Evolutionary conservation across 441 rosid species (phyloP).

Genomic region (Daphne laureola): DNA sequence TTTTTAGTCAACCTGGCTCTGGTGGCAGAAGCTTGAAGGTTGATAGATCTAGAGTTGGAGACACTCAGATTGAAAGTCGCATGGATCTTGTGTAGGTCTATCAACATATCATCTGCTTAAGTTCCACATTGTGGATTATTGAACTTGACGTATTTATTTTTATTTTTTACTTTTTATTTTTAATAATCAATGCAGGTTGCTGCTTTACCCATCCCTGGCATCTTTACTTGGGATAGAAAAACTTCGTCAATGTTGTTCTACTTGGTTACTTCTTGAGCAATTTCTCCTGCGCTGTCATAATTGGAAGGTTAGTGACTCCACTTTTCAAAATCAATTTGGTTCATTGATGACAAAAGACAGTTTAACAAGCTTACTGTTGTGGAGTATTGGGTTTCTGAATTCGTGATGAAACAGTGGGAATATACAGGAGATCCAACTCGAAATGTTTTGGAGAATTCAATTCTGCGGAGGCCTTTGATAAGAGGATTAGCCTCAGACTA

Average conservation of each 20-base stretch:
- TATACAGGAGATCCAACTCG: slow-evolving; percentile 64
- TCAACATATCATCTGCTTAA: slow-evolving; percentile 11
- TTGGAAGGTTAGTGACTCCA: slow-evolving; percentile 68
- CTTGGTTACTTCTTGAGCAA: slow-evolving; percentile 96
- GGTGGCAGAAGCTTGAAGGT: slow-evolving; percentile 35
- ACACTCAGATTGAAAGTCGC: slow-evolving; percentile 67
- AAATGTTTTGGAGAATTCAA: slow-evolving; percentile 37
- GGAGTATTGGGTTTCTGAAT: slow-evolving; percentile 22
- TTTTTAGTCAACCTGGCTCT: slow-evolving; percentile 36
- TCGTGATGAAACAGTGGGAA: slow-evolving; percentile 79
- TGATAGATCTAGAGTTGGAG: slow-evolving; percentile 38
- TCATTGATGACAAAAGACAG: slow-evolving; percentile 2
- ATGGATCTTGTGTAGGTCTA: slow-evolving; percentile 89
- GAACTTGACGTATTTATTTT: background rate
- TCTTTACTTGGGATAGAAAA: slow-evolving; percentile 92
- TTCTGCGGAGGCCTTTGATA: slow-evolving; percentile 33
- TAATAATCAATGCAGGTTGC: slow-evolving; percentile 54
- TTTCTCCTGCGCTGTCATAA: slow-evolving; percentile 73
- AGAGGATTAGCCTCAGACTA: slow-evolving; percentile 50
- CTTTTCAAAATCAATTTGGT: slow-evolving; percentile 12
- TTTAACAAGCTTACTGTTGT: slow-evolving; percentile 6
- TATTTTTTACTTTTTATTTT: too few species aligned
- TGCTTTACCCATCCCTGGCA: slow-evolving; percentile 86
- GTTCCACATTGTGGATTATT: slow-evolving; percentile 9
- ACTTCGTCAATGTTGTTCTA: slow-evolving; percentile 86